phyloP scores from a whole-genome alignment of 1,139 yeast species.

The Candida labiduridarum region DNA sequence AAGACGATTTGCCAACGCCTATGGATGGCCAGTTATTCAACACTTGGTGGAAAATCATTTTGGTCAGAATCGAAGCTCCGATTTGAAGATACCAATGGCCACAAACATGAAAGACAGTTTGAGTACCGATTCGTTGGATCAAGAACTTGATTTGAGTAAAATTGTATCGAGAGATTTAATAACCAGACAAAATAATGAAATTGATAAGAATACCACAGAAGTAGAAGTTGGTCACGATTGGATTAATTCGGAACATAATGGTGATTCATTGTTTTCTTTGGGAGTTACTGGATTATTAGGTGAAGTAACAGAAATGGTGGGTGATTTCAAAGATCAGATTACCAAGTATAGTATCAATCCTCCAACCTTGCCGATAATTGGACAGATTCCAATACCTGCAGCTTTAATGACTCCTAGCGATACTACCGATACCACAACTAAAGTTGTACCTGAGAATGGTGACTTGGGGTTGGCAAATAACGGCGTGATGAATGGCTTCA shows the following conservation, averaged over 20 bases:
- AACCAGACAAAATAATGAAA: slow-evolving; percentile 34
- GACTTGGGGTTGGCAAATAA: slow-evolving; percentile 20
- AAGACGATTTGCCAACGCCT: slow-evolving; percentile 87
- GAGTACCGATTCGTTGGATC: slow-evolving; percentile 27
- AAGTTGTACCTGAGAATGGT: slow-evolving; percentile 14
- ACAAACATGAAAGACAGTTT: background rate
- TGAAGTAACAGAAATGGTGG: slow-evolving; percentile 58
- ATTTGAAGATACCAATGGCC: slow-evolving; percentile 4
- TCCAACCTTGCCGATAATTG: slow-evolving; percentile 16
- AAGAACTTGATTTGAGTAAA: slow-evolving; percentile 30
- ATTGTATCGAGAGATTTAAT: slow-evolving; percentile 41
- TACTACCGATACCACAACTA: slow-evolving; percentile 1
- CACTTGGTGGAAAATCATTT: slow-evolving; percentile 60
- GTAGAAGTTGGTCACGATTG: slow-evolving; percentile 33
- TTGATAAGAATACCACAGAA: slow-evolving; percentile 26
- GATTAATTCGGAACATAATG: slow-evolving; percentile 52
- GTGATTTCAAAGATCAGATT: slow-evolving; percentile 42
- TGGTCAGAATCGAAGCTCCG: slow-evolving; percentile 15
- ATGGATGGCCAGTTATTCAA: slow-evolving; percentile 93
- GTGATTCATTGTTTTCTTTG: slow-evolving; percentile 58
- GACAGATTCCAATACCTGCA: slow-evolving; percentile 15
- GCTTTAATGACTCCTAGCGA: slow-evolving; percentile 8
- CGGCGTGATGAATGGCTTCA: slow-evolving; percentile 32
- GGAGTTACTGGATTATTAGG: slow-evolving; percentile 74
- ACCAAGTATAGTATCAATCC: slow-evolving; percentile 24